Percentiles rank a stretch among this genome's conserved stretches.
These are phyloP conservation scores for Chromera velia DNA, from an alignment of 73 alveolate genomes.

Conservation along the genomic window DNA sequence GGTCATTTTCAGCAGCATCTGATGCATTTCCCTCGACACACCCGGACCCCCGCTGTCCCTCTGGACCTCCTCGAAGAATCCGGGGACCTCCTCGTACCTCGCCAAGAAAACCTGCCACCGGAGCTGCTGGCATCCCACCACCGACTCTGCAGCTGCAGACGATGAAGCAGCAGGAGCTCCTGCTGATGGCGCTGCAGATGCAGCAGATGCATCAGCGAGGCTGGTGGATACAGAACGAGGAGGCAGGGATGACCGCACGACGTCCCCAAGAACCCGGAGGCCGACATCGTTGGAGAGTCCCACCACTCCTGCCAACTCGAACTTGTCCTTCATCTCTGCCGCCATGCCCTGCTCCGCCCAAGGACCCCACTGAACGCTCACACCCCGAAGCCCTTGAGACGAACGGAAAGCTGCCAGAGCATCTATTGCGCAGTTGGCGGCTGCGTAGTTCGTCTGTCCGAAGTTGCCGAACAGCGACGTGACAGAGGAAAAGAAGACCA, in stretches of 20 bases:
- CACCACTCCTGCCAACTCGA: background rate
- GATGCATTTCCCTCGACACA: too few species aligned
- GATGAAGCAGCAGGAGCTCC: background rate
- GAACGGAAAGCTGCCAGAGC: background rate
- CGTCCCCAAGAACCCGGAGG: background rate
- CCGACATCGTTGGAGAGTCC: background rate
- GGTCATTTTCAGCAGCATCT: too few species aligned
- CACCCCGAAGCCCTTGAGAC: conserved; percentile 15
- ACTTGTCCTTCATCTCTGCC: background rate
- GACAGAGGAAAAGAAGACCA: background rate
- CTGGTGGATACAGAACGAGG: too few species aligned
- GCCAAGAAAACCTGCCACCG: too few species aligned
- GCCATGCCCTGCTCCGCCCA: conserved; percentile 39
- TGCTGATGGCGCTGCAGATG: background rate
- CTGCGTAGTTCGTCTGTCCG: conserved; percentile 1
- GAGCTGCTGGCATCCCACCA: too few species aligned
- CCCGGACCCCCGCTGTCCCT: too few species aligned
- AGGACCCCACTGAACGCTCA: conserved; percentile 46
- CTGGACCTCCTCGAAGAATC: too few species aligned
- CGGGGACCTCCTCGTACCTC: too few species aligned
- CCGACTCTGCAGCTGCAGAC: background rate
- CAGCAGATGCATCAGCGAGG: background rate
- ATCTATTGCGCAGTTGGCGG: background rate
- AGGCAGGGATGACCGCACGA: too few species aligned
- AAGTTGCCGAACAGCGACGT: background rate